A percentile compares a stretch with the other conserved stretches of the same genome.
phyloP scores from a whole-genome alignment of 345 rosid genomes.

The Euphorbia tirucalli region DNA sequence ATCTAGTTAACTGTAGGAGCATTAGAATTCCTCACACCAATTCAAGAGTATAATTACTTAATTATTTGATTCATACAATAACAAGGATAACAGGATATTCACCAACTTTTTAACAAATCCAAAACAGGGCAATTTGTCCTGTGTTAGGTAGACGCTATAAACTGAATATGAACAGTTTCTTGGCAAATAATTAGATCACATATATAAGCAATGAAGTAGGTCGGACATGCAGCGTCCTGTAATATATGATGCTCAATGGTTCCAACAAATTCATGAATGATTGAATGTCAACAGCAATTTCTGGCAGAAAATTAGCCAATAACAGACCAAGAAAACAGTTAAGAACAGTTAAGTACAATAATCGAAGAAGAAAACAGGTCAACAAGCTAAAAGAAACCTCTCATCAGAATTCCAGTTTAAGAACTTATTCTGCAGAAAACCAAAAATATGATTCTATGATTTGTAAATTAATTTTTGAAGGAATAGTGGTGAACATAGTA shows the following conservation, averaged over 20 bases:
- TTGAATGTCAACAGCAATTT: neutral
- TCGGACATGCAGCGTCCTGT: neutral
- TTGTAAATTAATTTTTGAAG: no score
- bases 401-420: no score
- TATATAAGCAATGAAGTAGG: neutral
- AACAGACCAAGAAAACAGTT: neutral
- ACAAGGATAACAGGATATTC: neutral
- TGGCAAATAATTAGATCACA: neutral
- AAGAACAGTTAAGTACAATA: no score
- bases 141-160: neutral
- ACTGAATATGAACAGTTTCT: neutral
- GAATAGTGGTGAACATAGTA: no score
- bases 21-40: neutral
- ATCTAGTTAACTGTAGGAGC: neutral
- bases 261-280: neutral
- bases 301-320: neutral
- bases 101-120: no score
- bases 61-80: neutral
- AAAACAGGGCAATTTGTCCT: neutral
- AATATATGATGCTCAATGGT: neutral
- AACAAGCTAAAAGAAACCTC: no score
- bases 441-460: no score
- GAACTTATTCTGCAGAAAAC: no score
- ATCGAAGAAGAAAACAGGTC: neutral
- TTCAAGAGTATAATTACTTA: neutral